Evolutionary conservation across 352 stramenopile species (phyloP), one percentile per base, ranked within the genome.

Genomic region (Globisporangium paroecandrum): DNA sequence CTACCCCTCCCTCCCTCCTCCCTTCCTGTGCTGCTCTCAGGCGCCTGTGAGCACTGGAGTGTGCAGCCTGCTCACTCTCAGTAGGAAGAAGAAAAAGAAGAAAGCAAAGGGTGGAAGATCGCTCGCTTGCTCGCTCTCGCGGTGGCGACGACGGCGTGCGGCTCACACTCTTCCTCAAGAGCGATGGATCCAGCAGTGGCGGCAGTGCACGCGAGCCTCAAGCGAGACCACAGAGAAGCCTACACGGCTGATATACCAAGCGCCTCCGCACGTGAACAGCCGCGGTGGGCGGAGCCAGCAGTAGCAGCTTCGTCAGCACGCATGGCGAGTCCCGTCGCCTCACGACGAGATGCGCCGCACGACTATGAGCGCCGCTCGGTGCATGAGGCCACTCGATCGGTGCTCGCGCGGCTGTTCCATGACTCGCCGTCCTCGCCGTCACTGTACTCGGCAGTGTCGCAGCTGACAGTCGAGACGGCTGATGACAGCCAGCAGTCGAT

Each of bases 81-180:
- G 27, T 65, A 18, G 22, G 22, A 36, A 66, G 29, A 66, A 64
- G 38, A 49, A 60, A n/a, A 60, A 54, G 4, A 51, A 20, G 58
- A 20, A 20, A 20, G 15, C 15, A 20, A 49, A 34, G 57, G 43
- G 15, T 25, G 46, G 58, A 64, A 54, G 58, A 64, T 53, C 41
- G 56, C 56, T 22, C 15, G 41, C 41, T 53, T 41, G 56, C 56
- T 22, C 15, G 41, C 41, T 20, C 15, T 49, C 41, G 41, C 41
- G 41, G 41, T n/a, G 41, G 41, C 41, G 41, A n/a, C 41, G 15
- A n/a, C 41, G 32, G 7, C 36, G 12, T 18, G 36, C 54, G 46
- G 46, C 15, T 25, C 22, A 15, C 20, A 32, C 49, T 41, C 25
- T 58, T 36, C 22, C 53, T 22, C 15, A 13, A 15, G 2, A 32